Evolutionary conservation across 164 flowering plant species (phyloP).

Genomic region (Kalanchoe fedtschenkoi): DNA sequence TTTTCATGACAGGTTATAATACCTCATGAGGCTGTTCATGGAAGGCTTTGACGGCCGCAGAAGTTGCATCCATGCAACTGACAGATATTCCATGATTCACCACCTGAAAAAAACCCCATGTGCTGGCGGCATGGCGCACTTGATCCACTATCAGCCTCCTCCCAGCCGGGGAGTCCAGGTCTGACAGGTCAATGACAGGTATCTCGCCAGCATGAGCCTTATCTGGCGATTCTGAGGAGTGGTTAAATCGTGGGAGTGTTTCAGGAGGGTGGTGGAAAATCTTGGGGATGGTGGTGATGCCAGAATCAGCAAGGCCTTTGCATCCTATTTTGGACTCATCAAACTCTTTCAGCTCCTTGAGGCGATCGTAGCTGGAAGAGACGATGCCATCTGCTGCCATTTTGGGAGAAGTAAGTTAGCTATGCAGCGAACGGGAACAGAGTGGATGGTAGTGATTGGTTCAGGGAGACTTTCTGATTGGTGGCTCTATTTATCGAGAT

Average conservation of each 20-base stretch:
- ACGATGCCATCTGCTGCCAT: not conserved
- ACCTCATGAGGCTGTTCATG: conserved; percentile 13
- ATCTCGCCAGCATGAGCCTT: not conserved
- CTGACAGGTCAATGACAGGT: conserved; percentile 19
- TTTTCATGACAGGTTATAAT: too few relatives aligned
- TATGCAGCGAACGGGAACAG: too few relatives aligned
- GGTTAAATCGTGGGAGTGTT: not conserved
- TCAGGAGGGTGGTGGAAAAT: conserved; percentile 31
- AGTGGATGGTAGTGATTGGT: too few relatives aligned
- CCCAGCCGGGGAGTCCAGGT: conserved; percentile 5
- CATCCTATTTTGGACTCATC: conserved; percentile 35
- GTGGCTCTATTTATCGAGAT: too few relatives aligned
- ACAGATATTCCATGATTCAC: conserved; percentile 19
- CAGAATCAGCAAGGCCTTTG: conserved; percentile 28
- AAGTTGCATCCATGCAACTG: conserved; percentile 10
- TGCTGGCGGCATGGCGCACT: conserved; percentile 13
- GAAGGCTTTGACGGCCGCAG: conserved; percentile 13
- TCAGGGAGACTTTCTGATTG: too few relatives aligned
- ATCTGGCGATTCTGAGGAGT: not conserved
- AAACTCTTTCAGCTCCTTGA: conserved; percentile 23
- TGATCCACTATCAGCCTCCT: conserved; percentile 14
- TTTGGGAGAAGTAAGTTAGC: too few relatives aligned
- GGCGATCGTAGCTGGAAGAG: conserved; percentile 10
- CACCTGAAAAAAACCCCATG: conserved; percentile 26
- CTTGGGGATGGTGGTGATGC: conserved; percentile 24